Evolutionary conservation across 352 stramenopile species (phyloP).

Genomic region (Pythium monospermum): DNA sequence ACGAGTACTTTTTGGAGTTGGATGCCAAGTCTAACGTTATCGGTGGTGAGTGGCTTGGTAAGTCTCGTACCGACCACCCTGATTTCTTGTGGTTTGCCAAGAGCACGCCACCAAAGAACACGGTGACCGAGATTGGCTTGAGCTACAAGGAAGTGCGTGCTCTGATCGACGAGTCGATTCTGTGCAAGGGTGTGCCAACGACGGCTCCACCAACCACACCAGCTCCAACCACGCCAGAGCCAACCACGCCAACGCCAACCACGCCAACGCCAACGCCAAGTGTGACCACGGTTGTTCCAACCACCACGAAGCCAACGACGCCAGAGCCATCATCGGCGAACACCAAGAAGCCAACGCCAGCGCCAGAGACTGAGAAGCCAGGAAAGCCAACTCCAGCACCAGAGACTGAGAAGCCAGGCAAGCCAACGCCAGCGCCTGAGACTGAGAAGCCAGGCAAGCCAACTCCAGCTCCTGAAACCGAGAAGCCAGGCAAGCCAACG

Average conservation of each 20-base stretch:
- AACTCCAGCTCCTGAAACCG: no score
- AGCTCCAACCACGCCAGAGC: constrained; percentile 22
- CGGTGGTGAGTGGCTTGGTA: constrained; percentile 60
- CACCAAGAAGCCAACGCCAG: no score
- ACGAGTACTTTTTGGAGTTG: constrained; percentile 63
- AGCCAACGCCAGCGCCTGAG: no score
- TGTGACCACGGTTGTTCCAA: neutral
- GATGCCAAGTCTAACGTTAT: constrained; percentile 59
- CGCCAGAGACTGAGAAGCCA: neutral
- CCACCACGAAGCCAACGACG: neutral
- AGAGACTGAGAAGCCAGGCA: no score
- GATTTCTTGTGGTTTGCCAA: constrained; percentile 70
- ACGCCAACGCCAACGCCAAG: neutral
- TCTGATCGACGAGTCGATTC: constrained; percentile 12
- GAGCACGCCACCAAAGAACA: neutral
- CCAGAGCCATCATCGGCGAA: no score
- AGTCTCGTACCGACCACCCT: constrained; percentile 46
- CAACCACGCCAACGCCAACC: neutral
- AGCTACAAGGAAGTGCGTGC: constrained; percentile 11
- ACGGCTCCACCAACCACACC: constrained; percentile 9
- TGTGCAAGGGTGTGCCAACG: constrained; percentile 11
- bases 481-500: no score
- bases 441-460: no score
- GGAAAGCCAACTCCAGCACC: no score
- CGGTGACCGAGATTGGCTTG: constrained; percentile 9